Conservation (phyloP, 2,329 filamentous ascomycete species). For the Fusarium zealandicum region DNA sequence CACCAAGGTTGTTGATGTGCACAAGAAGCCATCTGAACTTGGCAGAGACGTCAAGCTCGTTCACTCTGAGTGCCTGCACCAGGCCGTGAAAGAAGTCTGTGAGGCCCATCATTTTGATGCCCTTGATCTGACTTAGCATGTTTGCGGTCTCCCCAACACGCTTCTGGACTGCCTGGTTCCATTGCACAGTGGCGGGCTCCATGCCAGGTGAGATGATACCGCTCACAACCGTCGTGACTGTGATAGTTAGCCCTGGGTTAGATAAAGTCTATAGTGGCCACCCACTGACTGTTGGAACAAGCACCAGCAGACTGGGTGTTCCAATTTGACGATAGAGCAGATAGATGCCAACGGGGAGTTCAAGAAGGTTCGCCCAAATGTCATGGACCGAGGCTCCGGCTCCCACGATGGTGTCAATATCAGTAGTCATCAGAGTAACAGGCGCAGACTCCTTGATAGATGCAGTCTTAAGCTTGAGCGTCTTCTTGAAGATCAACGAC, state of each 20-base stretch:
- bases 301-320: constrained; percentile 38
- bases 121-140: constrained; percentile 53
- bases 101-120: constrained; percentile 55
- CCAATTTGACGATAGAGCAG: constrained; percentile 48
- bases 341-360: constrained; percentile 49
- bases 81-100: constrained; percentile 43
- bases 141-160: constrained; percentile 50
- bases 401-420: constrained; percentile 48
- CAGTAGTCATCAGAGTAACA: constrained; percentile 56
- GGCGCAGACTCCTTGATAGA: constrained; percentile 48
- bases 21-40: constrained; percentile 48
- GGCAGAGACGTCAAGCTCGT: constrained; percentile 50
- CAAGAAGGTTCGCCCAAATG: constrained; percentile 49
- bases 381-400: constrained; percentile 44
- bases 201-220: constrained; percentile 37
- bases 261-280: not conserved
- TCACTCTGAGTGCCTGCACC: constrained; percentile 47
- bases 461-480: constrained; percentile 44
- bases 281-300: constrained; percentile 42
- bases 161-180: constrained; percentile 51
- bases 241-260: not conserved
- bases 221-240: constrained; percentile 33
- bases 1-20: constrained; percentile 43
- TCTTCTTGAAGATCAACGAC: constrained; percentile 59
- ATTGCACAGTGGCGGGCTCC: constrained; percentile 47